Evolutionary conservation across 2,329 filamentous ascomycete species (phyloP).

Genomic region (Exophiala sp.): DNA sequence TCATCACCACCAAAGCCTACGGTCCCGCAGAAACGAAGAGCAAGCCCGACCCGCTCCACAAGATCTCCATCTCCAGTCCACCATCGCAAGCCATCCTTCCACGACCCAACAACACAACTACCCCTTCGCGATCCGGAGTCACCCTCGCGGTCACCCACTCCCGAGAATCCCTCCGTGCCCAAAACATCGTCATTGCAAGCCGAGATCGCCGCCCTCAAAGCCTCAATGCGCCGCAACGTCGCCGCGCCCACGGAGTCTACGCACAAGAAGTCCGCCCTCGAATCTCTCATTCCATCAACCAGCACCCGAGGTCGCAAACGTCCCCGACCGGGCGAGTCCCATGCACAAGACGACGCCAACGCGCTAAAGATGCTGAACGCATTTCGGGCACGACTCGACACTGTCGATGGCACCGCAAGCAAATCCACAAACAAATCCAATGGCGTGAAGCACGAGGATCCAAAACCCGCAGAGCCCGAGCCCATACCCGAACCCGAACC

Average conservation of each 20-base stretch:
- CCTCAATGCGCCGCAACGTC: conserved; percentile 46
- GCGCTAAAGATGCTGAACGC: conserved; percentile 69
- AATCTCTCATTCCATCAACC: conserved; percentile 47
- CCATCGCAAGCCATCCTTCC: conserved; percentile 36
- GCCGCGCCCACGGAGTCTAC: conserved; percentile 32
- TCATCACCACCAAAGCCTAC: conserved; percentile 32
- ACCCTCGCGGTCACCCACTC: conserved; percentile 34
- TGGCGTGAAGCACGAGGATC: conserved; percentile 4
- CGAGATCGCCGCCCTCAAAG: conserved; percentile 44
- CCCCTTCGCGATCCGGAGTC: conserved; percentile 45
- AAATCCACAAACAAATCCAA: conserved; percentile 15
- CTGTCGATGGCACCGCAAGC: conserved; percentile 34
- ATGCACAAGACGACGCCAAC: conserved; percentile 57
- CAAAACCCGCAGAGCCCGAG: not conserved
- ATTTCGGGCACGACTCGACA: conserved; percentile 74
- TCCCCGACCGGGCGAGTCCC: conserved; percentile 37
- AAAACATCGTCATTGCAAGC: conserved; percentile 36
- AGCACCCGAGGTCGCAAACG: conserved; percentile 46
- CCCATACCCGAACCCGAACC: conserved; percentile 3
- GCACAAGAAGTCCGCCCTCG: conserved; percentile 45
- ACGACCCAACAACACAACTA: conserved; percentile 43
- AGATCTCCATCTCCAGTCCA: conserved; percentile 27
- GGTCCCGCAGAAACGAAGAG: conserved; percentile 24
- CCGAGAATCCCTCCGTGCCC: conserved; percentile 27
- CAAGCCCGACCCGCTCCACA: conserved; percentile 10